Evolutionary conservation across 2,329 filamentous ascomycete genomes (phyloP), one percentile per base, ranked within the genome.

Genomic region (Nannizzia gypsea): DNA sequence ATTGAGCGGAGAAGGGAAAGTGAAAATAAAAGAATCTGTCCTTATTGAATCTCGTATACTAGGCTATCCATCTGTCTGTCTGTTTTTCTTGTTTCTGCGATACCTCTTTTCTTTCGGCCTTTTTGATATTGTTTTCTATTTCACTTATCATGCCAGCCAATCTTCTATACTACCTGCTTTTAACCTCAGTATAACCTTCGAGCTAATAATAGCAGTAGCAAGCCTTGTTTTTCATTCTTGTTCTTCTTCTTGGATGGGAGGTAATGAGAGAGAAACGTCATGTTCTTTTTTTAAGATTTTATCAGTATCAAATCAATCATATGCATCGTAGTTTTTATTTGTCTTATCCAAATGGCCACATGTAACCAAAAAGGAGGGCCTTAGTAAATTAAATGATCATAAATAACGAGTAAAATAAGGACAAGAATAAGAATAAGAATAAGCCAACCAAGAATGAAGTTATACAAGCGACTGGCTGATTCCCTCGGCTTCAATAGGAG

Each of bases 71-170:
- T 42, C 38, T n/a, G n/a, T 42, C 38, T 54, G 22, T 42, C n/a
- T 58, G 36, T 24, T 52, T 22, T 28, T 60, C n/a, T n/a, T n/a
- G n/a, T n/a, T n/a, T n/a, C n/a, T 57, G 8, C 34, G 48, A 26
- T 56, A 46, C 44, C 46, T 54, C n/a, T 55, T 60, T 52, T 38
- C 13, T 15, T 50, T 31, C 24, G 34, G 36, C 22, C 40, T 36
- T 48, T 55, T 36, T 58, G 55, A 26, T 55, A 36, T 48, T 56
- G 24, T 26, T 57, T 26, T 38, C 34, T 42, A 15, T 42, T 42
- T 20, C 22, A 40, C 17, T 34, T 40, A 8, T 57, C 22, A 24
- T 54, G n/a, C 13, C 28, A 5, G 13, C 20, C 24, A 34, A 34
- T 34, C 13, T 54, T 24, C 24, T n/a, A 15, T 54, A n/a, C 46